phyloP scores from a whole-genome alignment of 768 basidiomycete species.

The Lactifluus subvellereus region DNA sequence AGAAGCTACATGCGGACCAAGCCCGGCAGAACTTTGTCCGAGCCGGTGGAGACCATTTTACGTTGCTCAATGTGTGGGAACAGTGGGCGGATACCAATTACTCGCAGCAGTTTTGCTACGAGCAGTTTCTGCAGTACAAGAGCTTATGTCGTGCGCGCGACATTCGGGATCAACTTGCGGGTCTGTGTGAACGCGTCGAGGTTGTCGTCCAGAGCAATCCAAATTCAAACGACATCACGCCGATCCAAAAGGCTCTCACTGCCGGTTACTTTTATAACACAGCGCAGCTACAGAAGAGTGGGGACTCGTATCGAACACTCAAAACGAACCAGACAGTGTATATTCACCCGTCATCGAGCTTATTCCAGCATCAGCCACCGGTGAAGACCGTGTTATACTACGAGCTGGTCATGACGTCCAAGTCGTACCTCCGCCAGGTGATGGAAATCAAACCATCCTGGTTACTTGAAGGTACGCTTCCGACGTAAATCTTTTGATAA shows the following conservation, averaged over 20 bases:
- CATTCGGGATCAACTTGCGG: conserved; percentile 92
- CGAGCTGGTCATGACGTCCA: conserved; percentile 94
- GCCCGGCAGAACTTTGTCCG: conserved; percentile 96
- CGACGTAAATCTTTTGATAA: not conserved
- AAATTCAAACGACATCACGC: conserved; percentile 87
- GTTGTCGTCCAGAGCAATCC: conserved; percentile 83
- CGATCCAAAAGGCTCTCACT: conserved; percentile 92
- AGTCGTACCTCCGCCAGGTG: conserved; percentile 95
- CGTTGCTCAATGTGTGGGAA: conserved; percentile 95
- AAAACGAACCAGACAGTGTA: conserved; percentile 96
- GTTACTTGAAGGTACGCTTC: conserved; percentile 75
- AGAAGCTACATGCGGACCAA: conserved; percentile 95
- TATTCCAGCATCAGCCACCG: conserved; percentile 95
- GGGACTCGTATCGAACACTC: conserved; percentile 93
- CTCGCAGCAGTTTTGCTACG: conserved; percentile 94
- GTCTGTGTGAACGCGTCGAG: conserved; percentile 94
- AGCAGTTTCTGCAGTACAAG: conserved; percentile 94
- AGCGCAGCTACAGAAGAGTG: conserved; percentile 89
- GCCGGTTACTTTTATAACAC: conserved; percentile 96
- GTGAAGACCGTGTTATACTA: conserved; percentile 89
- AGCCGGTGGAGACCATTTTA: conserved; percentile 96
- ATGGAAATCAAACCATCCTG: conserved; percentile 98
- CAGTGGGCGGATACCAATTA: conserved; percentile 99
- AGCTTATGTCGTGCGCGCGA: conserved; percentile 90
- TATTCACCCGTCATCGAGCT: conserved; percentile 90